Evolutionary conservation across 345 rosid species (phyloP).

Genomic region (Nephelium lappaceum): DNA sequence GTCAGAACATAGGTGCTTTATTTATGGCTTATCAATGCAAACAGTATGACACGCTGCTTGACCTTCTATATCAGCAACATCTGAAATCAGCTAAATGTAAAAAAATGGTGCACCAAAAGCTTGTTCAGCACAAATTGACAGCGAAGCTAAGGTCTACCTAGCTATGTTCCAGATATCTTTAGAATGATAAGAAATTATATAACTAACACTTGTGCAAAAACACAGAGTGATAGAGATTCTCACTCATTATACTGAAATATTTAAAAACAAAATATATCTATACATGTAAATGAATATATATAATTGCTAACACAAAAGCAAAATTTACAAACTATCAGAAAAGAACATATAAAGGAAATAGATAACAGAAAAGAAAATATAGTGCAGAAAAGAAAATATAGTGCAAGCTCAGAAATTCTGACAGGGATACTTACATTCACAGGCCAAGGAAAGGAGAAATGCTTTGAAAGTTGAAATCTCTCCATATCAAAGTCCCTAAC

Average conservation of each 20-base stretch:
- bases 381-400: background rate
- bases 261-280: background rate
- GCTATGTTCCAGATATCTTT: background rate
- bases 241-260: background rate
- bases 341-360: background rate
- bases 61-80: background rate
- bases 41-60: conserved; percentile 3
- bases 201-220: background rate
- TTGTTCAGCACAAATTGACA: background rate
- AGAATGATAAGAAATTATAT: background rate
- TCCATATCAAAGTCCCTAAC: conserved; percentile 65
- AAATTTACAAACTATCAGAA: background rate
- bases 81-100: conserved; percentile 3
- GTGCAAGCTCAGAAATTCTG: background rate
- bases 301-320: background rate
- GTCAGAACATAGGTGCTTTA: background rate
- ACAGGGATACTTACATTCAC: conserved; percentile 48
- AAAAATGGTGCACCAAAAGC: background rate
- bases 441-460: conserved; percentile 54
- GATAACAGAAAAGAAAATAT: background rate
- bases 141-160: background rate
- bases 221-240: background rate
- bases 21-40: background rate
- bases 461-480: conserved; percentile 46
- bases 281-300: background rate